phyloP scores from a whole-genome alignment of 345 rosid species.

The Combretum micranthum region DNA sequence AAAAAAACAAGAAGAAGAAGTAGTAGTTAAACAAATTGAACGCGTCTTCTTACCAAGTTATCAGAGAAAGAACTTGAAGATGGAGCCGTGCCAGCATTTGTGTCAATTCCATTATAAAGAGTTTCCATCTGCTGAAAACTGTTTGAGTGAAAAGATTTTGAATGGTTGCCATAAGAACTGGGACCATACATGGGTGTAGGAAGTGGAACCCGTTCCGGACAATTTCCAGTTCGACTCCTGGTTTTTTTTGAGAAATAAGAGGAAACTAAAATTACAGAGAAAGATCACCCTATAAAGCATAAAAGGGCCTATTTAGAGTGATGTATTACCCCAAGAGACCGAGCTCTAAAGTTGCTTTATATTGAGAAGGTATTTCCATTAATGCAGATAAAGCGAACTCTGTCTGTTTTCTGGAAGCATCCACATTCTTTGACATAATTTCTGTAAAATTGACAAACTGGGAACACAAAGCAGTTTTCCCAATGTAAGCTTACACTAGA shows the following conservation, averaged over 20 bases:
- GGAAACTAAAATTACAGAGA: neutral
- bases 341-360: constrained; percentile 36
- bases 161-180: constrained; percentile 8
- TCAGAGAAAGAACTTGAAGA: constrained; percentile 18
- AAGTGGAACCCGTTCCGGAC: constrained; percentile 24
- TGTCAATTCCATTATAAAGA: constrained; percentile 10
- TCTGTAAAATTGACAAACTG: constrained; percentile 51
- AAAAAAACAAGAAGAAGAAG: neutral
- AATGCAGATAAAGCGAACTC: constrained; percentile 43
- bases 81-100: constrained; percentile 15
- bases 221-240: constrained; percentile 16
- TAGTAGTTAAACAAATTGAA: no score
- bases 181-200: constrained; percentile 31
- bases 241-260: neutral
- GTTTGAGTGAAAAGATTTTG: constrained; percentile 16
- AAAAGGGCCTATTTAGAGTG: neutral
- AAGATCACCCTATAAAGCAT: neutral
- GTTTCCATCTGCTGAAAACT: constrained; percentile 31
- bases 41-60: constrained; percentile 19
- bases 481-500: neutral
- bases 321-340: constrained; percentile 35
- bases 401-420: constrained; percentile 25
- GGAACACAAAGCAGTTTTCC: neutral
- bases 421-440: constrained; percentile 34
- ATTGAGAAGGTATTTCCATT: constrained; percentile 52